These are phyloP conservation scores for Botrytis fabae DNA, from an alignment of 2,329 filamentous ascomycete species.

Conservation along the genomic window DNA sequence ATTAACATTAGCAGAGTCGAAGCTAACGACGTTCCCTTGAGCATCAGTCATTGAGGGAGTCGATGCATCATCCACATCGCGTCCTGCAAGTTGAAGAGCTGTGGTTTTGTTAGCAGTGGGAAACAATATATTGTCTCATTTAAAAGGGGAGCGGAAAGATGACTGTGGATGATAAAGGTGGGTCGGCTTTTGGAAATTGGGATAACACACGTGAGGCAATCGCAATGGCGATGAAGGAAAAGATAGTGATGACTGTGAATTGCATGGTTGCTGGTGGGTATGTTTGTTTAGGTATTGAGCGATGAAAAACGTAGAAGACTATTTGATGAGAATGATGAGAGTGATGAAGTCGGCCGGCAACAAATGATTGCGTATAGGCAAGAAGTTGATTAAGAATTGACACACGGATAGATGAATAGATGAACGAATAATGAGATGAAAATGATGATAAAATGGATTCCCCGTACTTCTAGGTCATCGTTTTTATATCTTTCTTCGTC, in stretches of 20 bases:
- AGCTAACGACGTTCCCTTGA: constrained; percentile 33
- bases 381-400: neutral
- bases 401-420: constrained; percentile 1
- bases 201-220: constrained; percentile 35
- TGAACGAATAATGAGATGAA: constrained; percentile 19
- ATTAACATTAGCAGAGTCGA: constrained; percentile 32
- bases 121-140: neutral
- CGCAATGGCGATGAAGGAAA: constrained; percentile 36
- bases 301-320: constrained; percentile 15
- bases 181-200: neutral
- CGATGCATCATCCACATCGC: constrained; percentile 27
- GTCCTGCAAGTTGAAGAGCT: constrained; percentile 7
- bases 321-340: neutral
- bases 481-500: constrained; percentile 1
- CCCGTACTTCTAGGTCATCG: neutral
- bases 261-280: constrained; percentile 35
- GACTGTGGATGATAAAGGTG: neutral
- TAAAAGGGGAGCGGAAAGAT: neutral
- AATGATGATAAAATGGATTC: neutral
- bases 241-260: constrained; percentile 36
- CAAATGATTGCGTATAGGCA: constrained; percentile 26
- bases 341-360: constrained; percentile 38
- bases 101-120: neutral
- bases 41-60: constrained; percentile 34
- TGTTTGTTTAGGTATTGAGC: constrained; percentile 19